Evolutionary conservation across 2,329 filamentous ascomycete genomes (phyloP).

Genomic region (Clonostachys byssicola): DNA sequence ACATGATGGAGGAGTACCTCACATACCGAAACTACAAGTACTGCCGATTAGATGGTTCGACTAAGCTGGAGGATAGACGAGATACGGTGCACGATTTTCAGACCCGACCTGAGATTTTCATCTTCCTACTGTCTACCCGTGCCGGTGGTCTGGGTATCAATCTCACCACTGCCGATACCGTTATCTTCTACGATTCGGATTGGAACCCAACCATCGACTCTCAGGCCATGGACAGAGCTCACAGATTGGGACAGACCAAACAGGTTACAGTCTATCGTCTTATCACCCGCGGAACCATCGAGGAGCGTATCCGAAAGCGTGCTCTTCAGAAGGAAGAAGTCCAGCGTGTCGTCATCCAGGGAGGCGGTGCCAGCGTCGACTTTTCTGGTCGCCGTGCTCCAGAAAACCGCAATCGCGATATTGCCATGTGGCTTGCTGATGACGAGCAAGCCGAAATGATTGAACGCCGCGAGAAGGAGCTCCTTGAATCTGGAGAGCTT

Average conservation of each 20-base stretch:
- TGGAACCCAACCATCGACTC: slow-evolving; percentile 99
- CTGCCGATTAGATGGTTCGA: slow-evolving; percentile 92
- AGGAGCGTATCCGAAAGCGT: slow-evolving; percentile 95
- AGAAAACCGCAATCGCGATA: slow-evolving; percentile 95
- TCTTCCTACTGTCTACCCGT: slow-evolving; percentile 93
- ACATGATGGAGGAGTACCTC: slow-evolving; percentile 97
- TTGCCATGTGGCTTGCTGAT: slow-evolving; percentile 97
- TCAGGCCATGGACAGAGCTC: slow-evolving; percentile 97
- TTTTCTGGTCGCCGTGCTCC: slow-evolving; percentile 87
- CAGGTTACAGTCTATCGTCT: slow-evolving; percentile 97
- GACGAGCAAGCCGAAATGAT: slow-evolving; percentile 94
- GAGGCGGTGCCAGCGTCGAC: slow-evolving; percentile 86
- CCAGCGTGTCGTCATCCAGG: slow-evolving; percentile 92
- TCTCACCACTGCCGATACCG: slow-evolving; percentile 90
- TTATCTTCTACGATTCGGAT: slow-evolving; percentile 99
- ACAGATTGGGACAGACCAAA: slow-evolving; percentile 91
- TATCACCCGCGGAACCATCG: slow-evolving; percentile 94
- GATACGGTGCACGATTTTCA: slow-evolving; percentile 98
- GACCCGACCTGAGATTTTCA: slow-evolving; percentile 88
- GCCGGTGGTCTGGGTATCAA: slow-evolving; percentile 98
- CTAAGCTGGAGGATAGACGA: slow-evolving; percentile 92
- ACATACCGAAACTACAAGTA: slow-evolving; percentile 99
- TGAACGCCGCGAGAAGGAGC: slow-evolving; percentile 85
- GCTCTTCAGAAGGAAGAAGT: slow-evolving; percentile 98
- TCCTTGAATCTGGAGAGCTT: slow-evolving; percentile 67